These are phyloP conservation scores for Leishmania guyanensis DNA, from an alignment of 208 protist species.

Conservation along the genomic window DNA sequence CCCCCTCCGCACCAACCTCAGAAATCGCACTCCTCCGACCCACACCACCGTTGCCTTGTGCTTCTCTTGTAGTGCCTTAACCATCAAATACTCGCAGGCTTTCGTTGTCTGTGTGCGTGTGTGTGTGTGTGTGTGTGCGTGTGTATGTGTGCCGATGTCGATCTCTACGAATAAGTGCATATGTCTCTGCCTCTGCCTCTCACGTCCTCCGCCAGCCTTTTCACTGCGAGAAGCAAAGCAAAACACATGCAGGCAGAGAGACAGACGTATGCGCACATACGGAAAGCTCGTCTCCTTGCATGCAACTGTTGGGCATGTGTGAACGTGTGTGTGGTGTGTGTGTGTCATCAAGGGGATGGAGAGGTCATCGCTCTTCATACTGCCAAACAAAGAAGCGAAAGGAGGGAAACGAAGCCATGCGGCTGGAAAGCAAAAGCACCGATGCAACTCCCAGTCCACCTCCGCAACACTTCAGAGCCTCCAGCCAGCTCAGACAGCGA, in stretches of 20 bases:
- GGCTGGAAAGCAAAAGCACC: not conserved
- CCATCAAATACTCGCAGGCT: not conserved
- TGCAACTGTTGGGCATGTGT: not conserved
- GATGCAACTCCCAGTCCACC: not conserved
- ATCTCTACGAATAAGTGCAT: not conserved
- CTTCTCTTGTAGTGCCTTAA: not conserved
- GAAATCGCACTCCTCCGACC: not conserved
- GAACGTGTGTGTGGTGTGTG: not conserved
- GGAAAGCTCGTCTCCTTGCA: not conserved
- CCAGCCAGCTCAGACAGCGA: not conserved
- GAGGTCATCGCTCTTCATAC: not conserved
- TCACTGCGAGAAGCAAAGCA: not conserved
- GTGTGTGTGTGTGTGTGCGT: conserved; percentile 1
- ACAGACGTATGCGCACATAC: not conserved
- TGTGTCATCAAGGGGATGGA: not conserved
- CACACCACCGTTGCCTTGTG: not conserved
- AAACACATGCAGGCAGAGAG: not conserved
- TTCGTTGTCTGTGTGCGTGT: not conserved
- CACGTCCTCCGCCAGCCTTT: not conserved
- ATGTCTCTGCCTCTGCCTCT: conserved; percentile 4
- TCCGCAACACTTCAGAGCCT: not conserved
- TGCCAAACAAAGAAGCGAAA: not conserved
- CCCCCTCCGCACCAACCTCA: not conserved
- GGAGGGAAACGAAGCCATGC: not conserved
- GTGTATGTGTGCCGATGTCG: not conserved